Base-by-base conservation (phyloP, 129 eudicot species). In the sunflower (Helianthus annuus) region DNA sequence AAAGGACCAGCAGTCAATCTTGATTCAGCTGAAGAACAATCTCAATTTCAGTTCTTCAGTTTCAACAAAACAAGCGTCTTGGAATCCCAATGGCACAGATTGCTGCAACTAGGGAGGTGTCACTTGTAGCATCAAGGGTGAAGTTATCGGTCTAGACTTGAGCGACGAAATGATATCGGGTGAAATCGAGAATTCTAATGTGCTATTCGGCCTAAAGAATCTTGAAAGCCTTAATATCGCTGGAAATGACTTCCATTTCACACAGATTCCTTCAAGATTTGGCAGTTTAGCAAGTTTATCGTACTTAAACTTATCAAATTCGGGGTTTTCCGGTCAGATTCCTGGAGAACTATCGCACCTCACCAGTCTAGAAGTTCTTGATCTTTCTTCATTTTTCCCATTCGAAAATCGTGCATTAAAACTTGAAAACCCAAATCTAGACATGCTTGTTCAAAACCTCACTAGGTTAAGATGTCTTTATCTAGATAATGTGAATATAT, bases 401-500 rank as follows among this genome's bases (percentile, higher is more conserved):
- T 75, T 4, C 4, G 48, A 51, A 5, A 10, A 0, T 27, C 72
- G 22, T 0, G 40, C 78, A 14, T 2, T 75, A 4, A 42, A 16
- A 13, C 84, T 83, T 11, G 68, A 86, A 54, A 79, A 57, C 8
- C 92, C 92, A 1, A 63, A 69, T 64, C 65, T 88, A 7, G 16
- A 32, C 1, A 61, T 34, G 9, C 65, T 89, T 53, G 68, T 83
- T 27, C 78, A 48, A 48, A 82, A 84, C 65, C 64, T 86, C 40
- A 66, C 81, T 2, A 42, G 15, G 49, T 54, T 89, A 1, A 79
- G 22, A 66, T 71, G 70, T 45, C 85, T 89, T 48, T 57, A 77
- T 77, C 83, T 86, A 0, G 90, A 84, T 73, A 82, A 58, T 11
- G 87, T 84, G n/a, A 70, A 78, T 46, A 48, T 86, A 15, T 79